A percentile compares a stretch with the other conserved stretches of the same genome.
Conservation (phyloP, 129 eudicot genomes). For the Artemisia tridentata region DNA sequence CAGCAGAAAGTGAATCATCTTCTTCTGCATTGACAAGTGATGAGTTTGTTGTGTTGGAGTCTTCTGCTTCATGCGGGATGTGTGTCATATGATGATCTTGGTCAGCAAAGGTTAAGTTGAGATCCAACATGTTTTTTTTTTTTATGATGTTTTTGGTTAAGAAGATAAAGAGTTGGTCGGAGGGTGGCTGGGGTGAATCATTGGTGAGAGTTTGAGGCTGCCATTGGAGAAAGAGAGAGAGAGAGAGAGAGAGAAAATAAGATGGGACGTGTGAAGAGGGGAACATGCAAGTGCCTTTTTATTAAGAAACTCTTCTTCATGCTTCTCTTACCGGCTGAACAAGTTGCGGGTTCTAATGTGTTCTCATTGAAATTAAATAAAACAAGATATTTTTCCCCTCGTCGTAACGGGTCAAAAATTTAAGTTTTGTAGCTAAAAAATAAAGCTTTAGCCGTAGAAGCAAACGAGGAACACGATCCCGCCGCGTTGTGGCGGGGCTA, state of each 20-base stretch:
- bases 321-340: constrained; percentile 16
- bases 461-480: too few species aligned
- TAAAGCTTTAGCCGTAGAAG: too few species aligned
- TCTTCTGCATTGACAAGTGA: constrained; percentile 42
- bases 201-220: constrained; percentile 8
- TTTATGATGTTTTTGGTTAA: background rate
- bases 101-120: constrained; percentile 37
- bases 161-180: constrained; percentile 11
- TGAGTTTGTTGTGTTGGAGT: constrained; percentile 50
- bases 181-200: constrained; percentile 10
- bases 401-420: background rate
- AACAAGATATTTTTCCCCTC: too few species aligned
- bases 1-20: constrained; percentile 34
- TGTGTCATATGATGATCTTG: constrained; percentile 12
- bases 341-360: constrained; percentile 15
- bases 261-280: constrained; percentile 33
- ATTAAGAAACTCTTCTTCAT: constrained; percentile 24
- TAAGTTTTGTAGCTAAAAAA: too few species aligned
- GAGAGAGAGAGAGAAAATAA: constrained; percentile 22
- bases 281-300: constrained; percentile 35
- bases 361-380: too few species aligned
- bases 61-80: constrained; percentile 28
- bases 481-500: too few species aligned
- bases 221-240: background rate
- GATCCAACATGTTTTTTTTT: constrained; percentile 50